Conservation (phyloP, 352 stramenopile genomes). For the Phytophthora constricta region DNA sequence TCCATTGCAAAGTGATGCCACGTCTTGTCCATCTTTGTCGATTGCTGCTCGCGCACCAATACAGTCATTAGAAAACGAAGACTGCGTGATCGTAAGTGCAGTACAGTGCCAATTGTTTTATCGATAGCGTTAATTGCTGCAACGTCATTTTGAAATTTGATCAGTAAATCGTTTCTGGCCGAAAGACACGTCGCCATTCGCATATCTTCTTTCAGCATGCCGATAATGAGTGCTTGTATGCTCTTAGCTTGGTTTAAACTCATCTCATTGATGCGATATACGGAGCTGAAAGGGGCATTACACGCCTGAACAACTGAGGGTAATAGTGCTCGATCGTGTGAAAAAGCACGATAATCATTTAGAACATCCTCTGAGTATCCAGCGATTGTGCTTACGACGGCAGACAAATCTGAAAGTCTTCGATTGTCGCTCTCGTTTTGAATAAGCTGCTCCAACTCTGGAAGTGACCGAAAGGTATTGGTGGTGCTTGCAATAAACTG, state of each 20-base stretch:
- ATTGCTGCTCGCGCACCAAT: slow-evolving; percentile 23
- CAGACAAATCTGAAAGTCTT: slow-evolving; percentile 5
- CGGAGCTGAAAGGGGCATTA: slow-evolving; percentile 18
- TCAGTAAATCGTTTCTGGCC: slow-evolving; percentile 22
- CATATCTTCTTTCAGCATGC: slow-evolving; percentile 25
- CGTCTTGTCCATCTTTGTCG: not conserved
- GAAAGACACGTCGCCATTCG: slow-evolving; percentile 9
- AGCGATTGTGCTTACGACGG: slow-evolving; percentile 13
- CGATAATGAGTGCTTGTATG: slow-evolving; percentile 16
- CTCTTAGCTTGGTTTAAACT: slow-evolving; percentile 8
- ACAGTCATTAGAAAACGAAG: slow-evolving; percentile 35
- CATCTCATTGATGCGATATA: slow-evolving; percentile 13
- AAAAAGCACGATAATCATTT: slow-evolving; percentile 23
- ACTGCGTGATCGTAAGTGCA: slow-evolving; percentile 27
- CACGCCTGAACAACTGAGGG: slow-evolving; percentile 7
- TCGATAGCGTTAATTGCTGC: slow-evolving; percentile 15
- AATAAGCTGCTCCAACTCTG: slow-evolving; percentile 6
- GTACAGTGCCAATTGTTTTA: slow-evolving; percentile 5
- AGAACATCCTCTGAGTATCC: slow-evolving; percentile 36
- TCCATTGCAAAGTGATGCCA: slow-evolving; percentile 29
- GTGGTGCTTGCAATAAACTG: slow-evolving; percentile 10
- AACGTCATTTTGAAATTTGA: slow-evolving; percentile 26
- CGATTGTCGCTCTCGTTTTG: not conserved
- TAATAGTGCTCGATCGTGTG: not conserved
- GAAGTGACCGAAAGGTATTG: slow-evolving; percentile 3